Evolutionary conservation across 805 yeast species (phyloP), one percentile per base, ranked within the genome.

Genomic region (Metschnikowia orientalis): DNA sequence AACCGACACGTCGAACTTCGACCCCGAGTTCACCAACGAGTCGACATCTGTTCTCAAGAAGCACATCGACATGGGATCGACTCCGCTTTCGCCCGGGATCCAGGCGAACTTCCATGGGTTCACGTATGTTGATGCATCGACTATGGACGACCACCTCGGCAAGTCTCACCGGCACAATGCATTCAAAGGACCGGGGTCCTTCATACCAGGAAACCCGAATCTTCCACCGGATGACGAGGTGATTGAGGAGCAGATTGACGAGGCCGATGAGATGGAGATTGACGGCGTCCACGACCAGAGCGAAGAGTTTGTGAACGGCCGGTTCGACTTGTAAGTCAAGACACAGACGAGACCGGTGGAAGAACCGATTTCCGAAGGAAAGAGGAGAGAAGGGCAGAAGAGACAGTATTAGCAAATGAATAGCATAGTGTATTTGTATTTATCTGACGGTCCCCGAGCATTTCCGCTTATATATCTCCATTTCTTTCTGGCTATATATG

Each of bases 41-140:
- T 81, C 94, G 11, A 87, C 96, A 0, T 81, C 95, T 6, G 79
- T 79, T 23, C 75, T 88, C 56, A 81, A 64, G 50, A 78, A 77
- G 48, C 84, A 78, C 47, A 67, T 69, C 69, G 80, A 68, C 42
- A 56, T 74, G 63, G 79, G 75, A 8, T 67, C 77, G 16, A 84
- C 96, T 4, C 97, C 97, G 19, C 65, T 92, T 42, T 81, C 94
- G 7, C 96, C 96, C 3, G 95, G 94, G 0, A 79, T 90, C 51
- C 98, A 92, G 63, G 97, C 92, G 32, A 89, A 89, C 56, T 92
- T 92, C 64, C 87, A 86, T 50, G 98, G 98, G 0, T 92, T 92
- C 59, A 92, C 98, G 0, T 92, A 84, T 59, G 97, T 90, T 30
- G 96, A 89, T 57, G 97, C 85, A 42, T 81, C 94, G 16, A 76